Evolutionary conservation across 208 protist species (phyloP), one percentile per base, ranked within the genome.

Genomic region (Crithidia bombi): DNA sequence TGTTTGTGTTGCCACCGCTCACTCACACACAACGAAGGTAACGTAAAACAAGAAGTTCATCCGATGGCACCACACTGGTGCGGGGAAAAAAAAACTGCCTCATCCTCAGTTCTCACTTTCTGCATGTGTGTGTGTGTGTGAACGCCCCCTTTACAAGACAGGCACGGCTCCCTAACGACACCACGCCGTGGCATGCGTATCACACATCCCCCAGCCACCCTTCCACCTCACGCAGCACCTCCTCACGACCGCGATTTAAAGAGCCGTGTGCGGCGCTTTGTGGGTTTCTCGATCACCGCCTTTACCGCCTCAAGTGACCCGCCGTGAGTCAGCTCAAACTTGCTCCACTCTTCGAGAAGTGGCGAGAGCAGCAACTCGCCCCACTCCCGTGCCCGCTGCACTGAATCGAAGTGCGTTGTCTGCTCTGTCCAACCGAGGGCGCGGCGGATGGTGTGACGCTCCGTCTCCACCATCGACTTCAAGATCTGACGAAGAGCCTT

Each of bases 321-420:
- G 9, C 87, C 89, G 43, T 92, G 72, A 0, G 79, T 77, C 25
- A 89, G 82, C 81, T 96, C 91, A 30, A 92, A 88, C 56, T 76
- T 68, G 39, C 76, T 75, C 87, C 89, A 94, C 59, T 87, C 83
- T 39, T 78, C 54, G 12, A 90, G 68, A 30, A 91, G 72, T 11
- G 91, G 91, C 0, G 63, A 74, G 10, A 94, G 74, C 36, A 94
- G 50, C 51, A 94, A 63, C 49, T 89, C 81, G 9, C 57, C 78
- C 89, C 88, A 94, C 55, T 78, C 75, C 21, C 65, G 68, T 38
- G 74, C 71, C 15, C 78, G 62, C 63, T 89, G 81, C 21, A 83
- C 75, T 11, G 71, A 82, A 44, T 94, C 89, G 51, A 85, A 93
- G 46, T 78, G 54, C 15, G 72, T 77, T 47, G 69, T 71, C 65